Base-by-base conservation (phyloP, 169 alveolate species). In the Plasmodium sp. region DNA sequence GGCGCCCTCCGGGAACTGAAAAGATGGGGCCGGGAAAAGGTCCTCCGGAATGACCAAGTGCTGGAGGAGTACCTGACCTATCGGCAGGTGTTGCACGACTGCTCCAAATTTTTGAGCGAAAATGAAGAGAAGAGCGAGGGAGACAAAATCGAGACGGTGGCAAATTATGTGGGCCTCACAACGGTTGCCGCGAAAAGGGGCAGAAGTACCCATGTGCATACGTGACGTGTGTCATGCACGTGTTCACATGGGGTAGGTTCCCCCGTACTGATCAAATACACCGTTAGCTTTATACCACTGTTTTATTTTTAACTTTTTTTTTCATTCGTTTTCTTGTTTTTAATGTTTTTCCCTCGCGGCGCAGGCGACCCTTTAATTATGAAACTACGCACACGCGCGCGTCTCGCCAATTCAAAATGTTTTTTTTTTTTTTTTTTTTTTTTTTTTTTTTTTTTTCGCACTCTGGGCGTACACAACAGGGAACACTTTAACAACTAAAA, bases 111-210 rank as follows among this genome's bases (percentile, higher is more conserved):
- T 62, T 14, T 74, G 51, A 48, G 56, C 3, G 91, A 58, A n/a
- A 48, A 18, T 41, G 51, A 81, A 81, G 36, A n/a, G n/a, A 73
- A 80, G 75, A 54, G 34, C 12, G 31, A 34, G 14, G 84, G 51
- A 41, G 41, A 56, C 12, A 48, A 86, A n/a, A 90, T 90, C 7
- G 94, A 90, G 51, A 81, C 80, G 77, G 91, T 90, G 12, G 94
- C 94, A 10, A 90, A 90, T 5, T 81, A 90, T 67, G 94, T 88
- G 54, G 94, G 90, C 5, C 54, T 80, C 18, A 88, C 94, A 16
- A 88, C 88, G 48, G 48, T 31, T 16, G 33, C 34, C 1, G 27
- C 83, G 34, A 82, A 82, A 33, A 22, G 39, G 39, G 39, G 41
- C 12, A 80, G n/a, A 33, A 51, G 84, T 5, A 80, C 34, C 0